A percentile compares a stretch with the other conserved stretches of the same genome.
phyloP scores from a whole-genome alignment of 495 filamentous ascomycete species.

The Podospora anserina region DNA sequence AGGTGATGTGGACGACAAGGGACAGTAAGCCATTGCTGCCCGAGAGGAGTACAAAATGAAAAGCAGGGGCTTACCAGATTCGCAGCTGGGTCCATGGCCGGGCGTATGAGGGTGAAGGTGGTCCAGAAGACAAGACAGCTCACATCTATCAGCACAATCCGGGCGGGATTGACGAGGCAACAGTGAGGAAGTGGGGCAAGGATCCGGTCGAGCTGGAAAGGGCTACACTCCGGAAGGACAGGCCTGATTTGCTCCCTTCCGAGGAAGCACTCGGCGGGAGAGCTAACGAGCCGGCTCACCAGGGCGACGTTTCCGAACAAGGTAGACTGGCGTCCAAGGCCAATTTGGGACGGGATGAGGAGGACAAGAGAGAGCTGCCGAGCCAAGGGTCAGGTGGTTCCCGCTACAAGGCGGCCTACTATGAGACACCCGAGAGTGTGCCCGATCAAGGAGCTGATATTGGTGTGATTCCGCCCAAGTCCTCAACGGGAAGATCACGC shows the following conservation, averaged over 20 bases:
- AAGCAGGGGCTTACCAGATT: neutral
- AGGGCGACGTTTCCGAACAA: constrained; percentile 14
- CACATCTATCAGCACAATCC: constrained; percentile 30
- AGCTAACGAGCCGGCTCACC: constrained; percentile 5
- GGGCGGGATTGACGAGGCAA: constrained; percentile 25
- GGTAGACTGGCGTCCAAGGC: constrained; percentile 16
- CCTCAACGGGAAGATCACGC: constrained; percentile 2
- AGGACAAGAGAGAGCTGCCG: constrained; percentile 9
- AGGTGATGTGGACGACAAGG: constrained; percentile 36
- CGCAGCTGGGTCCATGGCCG: constrained; percentile 20
- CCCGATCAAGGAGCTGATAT: constrained; percentile 15
- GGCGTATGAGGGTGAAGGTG: constrained; percentile 35
- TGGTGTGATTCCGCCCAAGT: constrained; percentile 14
- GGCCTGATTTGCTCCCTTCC: constrained; percentile 16
- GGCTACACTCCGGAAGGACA: neutral
- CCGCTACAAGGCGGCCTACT: constrained; percentile 18
- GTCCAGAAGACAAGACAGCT: constrained; percentile 34
- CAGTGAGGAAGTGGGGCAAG: constrained; percentile 17
- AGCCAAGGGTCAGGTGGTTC: constrained; percentile 6
- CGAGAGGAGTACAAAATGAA: neutral
- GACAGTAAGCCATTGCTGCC: constrained; percentile 27
- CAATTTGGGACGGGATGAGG: constrained; percentile 12
- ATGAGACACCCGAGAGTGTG: constrained; percentile 16
- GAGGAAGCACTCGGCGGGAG: constrained; percentile 10
- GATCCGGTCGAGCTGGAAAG: constrained; percentile 11